A percentile compares a stretch with the other conserved stretches of the same genome.
Evolutionary conservation across 495 filamentous ascomycete species (phyloP).

Genomic region (Aspergillus nanangensis): DNA sequence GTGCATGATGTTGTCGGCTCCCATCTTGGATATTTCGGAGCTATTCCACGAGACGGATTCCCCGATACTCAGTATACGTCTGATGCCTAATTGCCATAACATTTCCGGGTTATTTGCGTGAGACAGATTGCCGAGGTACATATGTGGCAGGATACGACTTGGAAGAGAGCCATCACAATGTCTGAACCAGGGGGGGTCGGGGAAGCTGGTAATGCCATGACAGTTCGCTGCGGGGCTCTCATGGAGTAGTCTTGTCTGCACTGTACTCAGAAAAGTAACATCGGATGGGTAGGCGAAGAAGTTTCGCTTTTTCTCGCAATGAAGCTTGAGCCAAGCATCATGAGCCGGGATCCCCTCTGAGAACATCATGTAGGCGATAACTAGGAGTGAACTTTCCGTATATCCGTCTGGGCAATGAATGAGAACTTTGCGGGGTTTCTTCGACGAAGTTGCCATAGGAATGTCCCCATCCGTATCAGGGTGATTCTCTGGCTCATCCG

Average conservation of each 20-base stretch:
- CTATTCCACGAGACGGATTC: slow-evolving; percentile 79
- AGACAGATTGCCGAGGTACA: slow-evolving; percentile 89
- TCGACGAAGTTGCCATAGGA: slow-evolving; percentile 35
- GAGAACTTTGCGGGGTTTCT: slow-evolving; percentile 59
- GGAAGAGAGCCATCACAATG: slow-evolving; percentile 88
- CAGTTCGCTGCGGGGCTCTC: slow-evolving; percentile 36
- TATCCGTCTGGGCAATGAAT: slow-evolving; percentile 96
- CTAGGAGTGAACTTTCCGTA: slow-evolving; percentile 86
- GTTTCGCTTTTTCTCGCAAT: slow-evolving; percentile 76
- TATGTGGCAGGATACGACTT: slow-evolving; percentile 83
- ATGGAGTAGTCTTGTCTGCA: slow-evolving; percentile 68
- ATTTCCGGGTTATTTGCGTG: slow-evolving; percentile 92
- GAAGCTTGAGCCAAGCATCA: slow-evolving; percentile 81
- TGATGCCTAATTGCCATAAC: slow-evolving; percentile 73
- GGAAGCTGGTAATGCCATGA: slow-evolving; percentile 22
- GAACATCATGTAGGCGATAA: slow-evolving; percentile 87
- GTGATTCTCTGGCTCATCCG: slow-evolving; percentile 34
- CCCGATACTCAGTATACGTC: slow-evolving; percentile 87
- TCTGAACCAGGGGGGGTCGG: slow-evolving; percentile 72
- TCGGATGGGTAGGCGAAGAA: slow-evolving; percentile 95
- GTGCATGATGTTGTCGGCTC: slow-evolving; percentile 66
- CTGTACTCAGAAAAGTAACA: slow-evolving; percentile 67
- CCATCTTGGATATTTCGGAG: slow-evolving; percentile 63
- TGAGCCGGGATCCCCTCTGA: slow-evolving; percentile 74
- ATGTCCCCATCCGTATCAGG: slow-evolving; percentile 58